These are phyloP conservation scores for Dysphania ambrosioides DNA, from an alignment of 148 eudicot species.

Conservation along the genomic window DNA sequence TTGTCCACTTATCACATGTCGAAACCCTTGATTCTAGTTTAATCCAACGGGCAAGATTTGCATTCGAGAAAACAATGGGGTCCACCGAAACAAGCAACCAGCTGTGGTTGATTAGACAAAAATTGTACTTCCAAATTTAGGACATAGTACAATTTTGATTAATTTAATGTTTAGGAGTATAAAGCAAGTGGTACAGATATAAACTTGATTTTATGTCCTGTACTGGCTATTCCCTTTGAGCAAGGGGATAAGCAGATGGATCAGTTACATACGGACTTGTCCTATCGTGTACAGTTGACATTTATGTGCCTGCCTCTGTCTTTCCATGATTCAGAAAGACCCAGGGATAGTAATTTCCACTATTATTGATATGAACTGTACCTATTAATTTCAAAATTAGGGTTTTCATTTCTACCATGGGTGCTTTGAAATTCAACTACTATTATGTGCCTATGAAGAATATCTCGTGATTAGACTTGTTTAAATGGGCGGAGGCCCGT, in stretches of 20 bases:
- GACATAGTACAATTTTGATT: background rate
- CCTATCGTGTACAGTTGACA: slow-evolving; percentile 13
- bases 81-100: too few relatives aligned
- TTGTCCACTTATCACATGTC: slow-evolving; percentile 7
- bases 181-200: background rate
- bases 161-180: background rate
- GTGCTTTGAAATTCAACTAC: too few relatives aligned
- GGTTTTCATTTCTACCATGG: too few relatives aligned
- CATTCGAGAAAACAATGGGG: background rate
- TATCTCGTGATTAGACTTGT: too few relatives aligned
- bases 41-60: slow-evolving; percentile 5
- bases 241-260: background rate
- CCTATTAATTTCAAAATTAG: too few relatives aligned
- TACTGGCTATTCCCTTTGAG: background rate
- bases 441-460: too few relatives aligned
- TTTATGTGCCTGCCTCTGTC: slow-evolving; percentile 7
- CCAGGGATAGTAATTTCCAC: too few relatives aligned
- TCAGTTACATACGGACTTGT: slow-evolving; percentile 4
- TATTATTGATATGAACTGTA: too few relatives aligned
- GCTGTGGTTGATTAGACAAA: too few relatives aligned
- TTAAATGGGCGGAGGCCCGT: too few relatives aligned
- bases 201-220: background rate
- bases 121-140: background rate
- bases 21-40: background rate
- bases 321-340: background rate